Percentiles rank a stretch among this genome's conserved stretches.
phyloP scores from a whole-genome alignment of 1,284 basidiomycete genomes.

The Phellopilus nigrolimitatus region DNA sequence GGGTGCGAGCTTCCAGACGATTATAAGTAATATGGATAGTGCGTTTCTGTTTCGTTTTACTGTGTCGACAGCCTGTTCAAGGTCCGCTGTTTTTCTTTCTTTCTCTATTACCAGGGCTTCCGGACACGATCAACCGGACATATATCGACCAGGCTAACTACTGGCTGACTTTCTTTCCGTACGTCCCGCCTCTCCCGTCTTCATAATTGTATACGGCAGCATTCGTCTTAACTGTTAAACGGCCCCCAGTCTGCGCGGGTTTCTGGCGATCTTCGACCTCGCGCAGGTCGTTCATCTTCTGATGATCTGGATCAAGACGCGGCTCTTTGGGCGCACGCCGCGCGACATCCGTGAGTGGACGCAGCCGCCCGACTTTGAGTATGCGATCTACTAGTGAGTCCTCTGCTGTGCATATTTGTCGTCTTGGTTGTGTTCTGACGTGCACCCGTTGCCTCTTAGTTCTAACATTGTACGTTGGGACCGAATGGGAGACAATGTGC shows the following conservation, averaged over 20 bases:
- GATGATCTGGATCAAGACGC: slow-evolving; percentile 81
- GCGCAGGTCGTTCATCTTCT: slow-evolving; percentile 92
- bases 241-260: slow-evolving; percentile 77
- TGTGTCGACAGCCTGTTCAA: too few species aligned
- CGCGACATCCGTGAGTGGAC: slow-evolving; percentile 96
- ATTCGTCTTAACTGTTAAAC: too few species aligned
- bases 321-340: slow-evolving; percentile 84
- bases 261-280: slow-evolving; percentile 90
- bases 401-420: neutral
- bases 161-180: slow-evolving; percentile 95
- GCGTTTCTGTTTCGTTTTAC: slow-evolving; percentile 24
- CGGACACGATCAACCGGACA: slow-evolving; percentile 68
- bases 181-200: slow-evolving; percentile 28
- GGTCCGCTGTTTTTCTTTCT: neutral
- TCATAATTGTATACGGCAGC: neutral
- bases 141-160: slow-evolving; percentile 84
- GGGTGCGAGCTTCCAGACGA: slow-evolving; percentile 60
- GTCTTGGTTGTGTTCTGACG: slow-evolving; percentile 17
- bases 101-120: slow-evolving; percentile 47
- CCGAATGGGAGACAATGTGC: neutral
- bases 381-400: slow-evolving; percentile 81
- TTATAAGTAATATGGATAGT: slow-evolving; percentile 67
- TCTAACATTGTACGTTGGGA: slow-evolving; percentile 55
- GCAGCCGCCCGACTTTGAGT: slow-evolving; percentile 90
- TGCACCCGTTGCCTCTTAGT: slow-evolving; percentile 32